Conservation (phyloP, 805 yeast genomes). For the Schwanniomyces sp. region DNA sequence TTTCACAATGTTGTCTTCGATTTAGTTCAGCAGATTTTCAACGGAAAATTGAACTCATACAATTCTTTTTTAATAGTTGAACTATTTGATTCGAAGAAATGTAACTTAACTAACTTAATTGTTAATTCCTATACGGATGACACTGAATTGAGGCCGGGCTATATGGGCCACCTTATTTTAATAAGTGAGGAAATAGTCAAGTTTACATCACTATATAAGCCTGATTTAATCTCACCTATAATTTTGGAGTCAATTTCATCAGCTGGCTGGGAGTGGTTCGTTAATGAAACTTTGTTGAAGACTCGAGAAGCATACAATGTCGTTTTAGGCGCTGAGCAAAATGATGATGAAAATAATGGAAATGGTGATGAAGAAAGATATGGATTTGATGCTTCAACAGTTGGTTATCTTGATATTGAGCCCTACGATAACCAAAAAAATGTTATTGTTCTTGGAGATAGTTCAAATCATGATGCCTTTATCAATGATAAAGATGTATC, state of each 20-base stretch:
- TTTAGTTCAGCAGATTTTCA: slow-evolving; percentile 89
- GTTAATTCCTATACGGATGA: slow-evolving; percentile 22
- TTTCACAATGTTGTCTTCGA: slow-evolving; percentile 97
- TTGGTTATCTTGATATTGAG: slow-evolving; percentile 39
- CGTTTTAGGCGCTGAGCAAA: slow-evolving; percentile 47
- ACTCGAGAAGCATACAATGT: slow-evolving; percentile 58
- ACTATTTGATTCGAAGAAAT: slow-evolving; percentile 17
- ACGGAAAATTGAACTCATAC: slow-evolving; percentile 89
- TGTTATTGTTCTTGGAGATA: slow-evolving; percentile 35
- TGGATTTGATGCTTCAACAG: slow-evolving; percentile 34
- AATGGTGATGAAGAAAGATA: slow-evolving; percentile 29
- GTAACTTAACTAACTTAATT: slow-evolving; percentile 27
- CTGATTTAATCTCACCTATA: slow-evolving; percentile 55
- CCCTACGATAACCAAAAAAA: slow-evolving; percentile 28
- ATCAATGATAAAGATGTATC: slow-evolving; percentile 16
- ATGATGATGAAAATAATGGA: slow-evolving; percentile 31
- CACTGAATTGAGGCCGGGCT: slow-evolving; percentile 71
- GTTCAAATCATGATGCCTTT: slow-evolving; percentile 32
- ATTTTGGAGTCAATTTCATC: slow-evolving; percentile 51
- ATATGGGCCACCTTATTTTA: slow-evolving; percentile 94
- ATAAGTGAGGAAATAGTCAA: slow-evolving; percentile 96
- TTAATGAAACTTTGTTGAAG: slow-evolving; percentile 46
- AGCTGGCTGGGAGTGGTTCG: slow-evolving; percentile 52
- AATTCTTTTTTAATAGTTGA: slow-evolving; percentile 51
- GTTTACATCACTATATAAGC: slow-evolving; percentile 63